Evolutionary conservation across 192 early-diverging fungal genomes (phyloP).

Genomic region (Rhizophagus sp.): DNA sequence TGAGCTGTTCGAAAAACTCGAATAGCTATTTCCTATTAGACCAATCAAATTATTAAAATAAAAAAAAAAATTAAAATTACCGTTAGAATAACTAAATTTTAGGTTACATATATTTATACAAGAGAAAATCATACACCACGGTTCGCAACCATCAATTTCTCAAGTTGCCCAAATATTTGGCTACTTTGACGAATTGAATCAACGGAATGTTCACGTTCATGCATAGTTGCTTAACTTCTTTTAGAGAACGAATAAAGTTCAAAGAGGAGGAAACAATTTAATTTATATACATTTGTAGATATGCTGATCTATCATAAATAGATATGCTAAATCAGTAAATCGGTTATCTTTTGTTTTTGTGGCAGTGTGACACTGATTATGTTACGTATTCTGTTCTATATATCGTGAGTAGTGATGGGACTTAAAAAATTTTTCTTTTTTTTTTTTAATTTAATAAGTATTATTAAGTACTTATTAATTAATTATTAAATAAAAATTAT

Average conservation of each 20-base stretch:
- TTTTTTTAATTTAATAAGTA: too few species aligned
- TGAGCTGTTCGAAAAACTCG: constrained; percentile 92
- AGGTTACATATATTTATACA: not conserved
- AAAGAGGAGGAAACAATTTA: too few species aligned
- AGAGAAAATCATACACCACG: constrained; percentile 45
- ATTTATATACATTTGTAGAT: not conserved
- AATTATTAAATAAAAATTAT: too few species aligned
- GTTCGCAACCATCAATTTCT: constrained; percentile 52
- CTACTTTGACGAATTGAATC: constrained; percentile 50
- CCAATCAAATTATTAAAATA: not conserved
- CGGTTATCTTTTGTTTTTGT: not conserved
- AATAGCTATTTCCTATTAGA: constrained; percentile 84
- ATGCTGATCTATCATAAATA: not conserved
- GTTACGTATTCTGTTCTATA: too few species aligned
- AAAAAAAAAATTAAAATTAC: not conserved
- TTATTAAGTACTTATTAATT: too few species aligned
- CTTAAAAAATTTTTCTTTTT: too few species aligned
- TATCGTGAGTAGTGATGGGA: too few species aligned
- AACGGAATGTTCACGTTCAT: constrained; percentile 43
- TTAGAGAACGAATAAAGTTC: too few species aligned
- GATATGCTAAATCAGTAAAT: not conserved
- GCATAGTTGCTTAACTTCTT: not conserved
- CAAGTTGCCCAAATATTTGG: constrained; percentile 48
- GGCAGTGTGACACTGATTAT: not conserved
- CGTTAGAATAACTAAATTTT: too few species aligned